phyloP scores from a whole-genome alignment of 768 basidiomycete genomes.

The Xanthoconium stramineum region DNA sequence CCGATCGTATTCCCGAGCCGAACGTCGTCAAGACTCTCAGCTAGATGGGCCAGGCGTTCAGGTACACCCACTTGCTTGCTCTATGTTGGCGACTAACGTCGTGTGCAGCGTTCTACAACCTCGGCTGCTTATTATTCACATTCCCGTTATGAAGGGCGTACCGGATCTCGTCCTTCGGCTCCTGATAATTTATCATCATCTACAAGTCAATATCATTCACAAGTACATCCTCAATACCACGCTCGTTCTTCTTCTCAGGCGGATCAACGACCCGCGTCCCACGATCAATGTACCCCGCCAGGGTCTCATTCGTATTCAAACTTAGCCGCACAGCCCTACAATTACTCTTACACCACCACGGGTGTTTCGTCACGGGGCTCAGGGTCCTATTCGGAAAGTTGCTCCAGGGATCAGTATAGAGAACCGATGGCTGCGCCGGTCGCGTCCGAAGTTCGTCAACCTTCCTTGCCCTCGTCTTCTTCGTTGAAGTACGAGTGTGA shows the following conservation, averaged over 20 bases:
- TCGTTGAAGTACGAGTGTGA: conserved; percentile 66
- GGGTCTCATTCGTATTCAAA: conserved; percentile 27
- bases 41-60: conserved; percentile 31
- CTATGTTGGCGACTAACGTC: conserved; percentile 2
- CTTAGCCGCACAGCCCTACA: conserved; percentile 20
- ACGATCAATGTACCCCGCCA: conserved; percentile 26
- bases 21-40: conserved; percentile 23
- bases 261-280: conserved; percentile 24
- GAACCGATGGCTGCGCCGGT: conserved; percentile 9
- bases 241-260: conserved; percentile 28
- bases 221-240: conserved; percentile 18
- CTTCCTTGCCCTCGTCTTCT: conserved; percentile 29
- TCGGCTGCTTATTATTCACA: conserved; percentile 19
- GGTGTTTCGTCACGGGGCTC: conserved; percentile 19
- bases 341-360: conserved; percentile 12
- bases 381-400: conserved; percentile 19
- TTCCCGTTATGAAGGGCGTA: conserved; percentile 25
- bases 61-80: conserved; percentile 13
- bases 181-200: conserved; percentile 26
- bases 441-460: conserved; percentile 14
- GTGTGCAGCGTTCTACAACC: conserved; percentile 21
- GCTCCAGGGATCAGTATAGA: conserved; percentile 16
- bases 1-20: conserved; percentile 23
- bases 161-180: conserved; percentile 13
- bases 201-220: conserved; percentile 22